A percentile compares a stretch with the other conserved stretches of the same genome.
Conservation (phyloP, 495 filamentous ascomycete genomes). For the Tuber calosporum region DNA sequence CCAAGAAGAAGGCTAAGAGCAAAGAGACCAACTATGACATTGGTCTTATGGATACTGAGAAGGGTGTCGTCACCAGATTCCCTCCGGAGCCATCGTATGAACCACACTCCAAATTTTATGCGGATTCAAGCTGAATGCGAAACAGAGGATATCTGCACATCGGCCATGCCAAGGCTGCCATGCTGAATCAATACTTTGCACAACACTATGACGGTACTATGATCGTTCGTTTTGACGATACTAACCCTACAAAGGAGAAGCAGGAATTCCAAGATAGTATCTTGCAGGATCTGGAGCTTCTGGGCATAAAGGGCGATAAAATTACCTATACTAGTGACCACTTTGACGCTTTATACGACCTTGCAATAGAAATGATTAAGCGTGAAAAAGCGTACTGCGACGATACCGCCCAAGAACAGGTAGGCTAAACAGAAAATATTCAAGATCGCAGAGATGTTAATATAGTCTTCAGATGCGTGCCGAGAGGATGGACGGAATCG, state of each 20-base stretch:
- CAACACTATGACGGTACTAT: constrained; percentile 81
- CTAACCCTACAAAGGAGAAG: constrained; percentile 89
- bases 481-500: constrained; percentile 67
- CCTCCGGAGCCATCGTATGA: constrained; percentile 88
- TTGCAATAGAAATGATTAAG: constrained; percentile 70
- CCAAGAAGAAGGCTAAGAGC: constrained; percentile 63
- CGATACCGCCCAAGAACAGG: constrained; percentile 68
- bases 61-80: constrained; percentile 90
- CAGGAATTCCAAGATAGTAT: constrained; percentile 86
- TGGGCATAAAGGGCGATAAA: constrained; percentile 78
- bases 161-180: constrained; percentile 85
- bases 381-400: constrained; percentile 81
- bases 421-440: background rate
- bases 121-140: constrained; percentile 17
- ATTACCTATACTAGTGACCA: constrained; percentile 80
- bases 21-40: constrained; percentile 90
- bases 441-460: background rate
- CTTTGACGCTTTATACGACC: constrained; percentile 79
- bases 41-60: constrained; percentile 74
- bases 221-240: constrained; percentile 82
- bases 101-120: background rate
- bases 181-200: constrained; percentile 90
- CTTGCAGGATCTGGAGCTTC: constrained; percentile 71
- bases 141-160: constrained; percentile 79
- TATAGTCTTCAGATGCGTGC: constrained; percentile 57